A percentile compares a stretch with the other conserved stretches of the same genome.
These are phyloP conservation scores for Macrotyloma uniflorum DNA, from an alignment of 306 rosid genomes.

Conservation along the genomic window DNA sequence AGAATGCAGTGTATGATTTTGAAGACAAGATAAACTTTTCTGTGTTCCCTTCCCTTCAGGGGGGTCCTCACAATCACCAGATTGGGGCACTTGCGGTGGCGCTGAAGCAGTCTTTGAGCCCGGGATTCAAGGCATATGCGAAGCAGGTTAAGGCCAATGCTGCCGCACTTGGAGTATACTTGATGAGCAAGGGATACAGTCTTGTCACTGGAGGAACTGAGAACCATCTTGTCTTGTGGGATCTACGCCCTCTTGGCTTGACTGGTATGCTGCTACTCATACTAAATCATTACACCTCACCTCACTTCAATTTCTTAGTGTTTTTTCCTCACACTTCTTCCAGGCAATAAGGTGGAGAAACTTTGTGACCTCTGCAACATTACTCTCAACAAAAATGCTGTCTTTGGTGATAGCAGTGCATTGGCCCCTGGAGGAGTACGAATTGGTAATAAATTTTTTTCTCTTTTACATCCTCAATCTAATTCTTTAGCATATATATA, in stretches of 20 bases:
- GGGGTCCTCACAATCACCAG: conserved; percentile 98
- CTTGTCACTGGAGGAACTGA: conserved; percentile 97
- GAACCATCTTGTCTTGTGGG: conserved; percentile 98
- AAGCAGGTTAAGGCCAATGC: conserved; percentile 97
- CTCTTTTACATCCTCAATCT: no score
- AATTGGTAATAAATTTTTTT: conserved; percentile 54
- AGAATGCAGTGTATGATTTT: conserved; percentile 79
- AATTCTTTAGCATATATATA: no score
- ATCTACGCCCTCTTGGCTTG: conserved; percentile 96
- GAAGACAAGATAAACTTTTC: conserved; percentile 96
- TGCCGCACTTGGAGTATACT: conserved; percentile 80
- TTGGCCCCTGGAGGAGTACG: conserved; percentile 97
- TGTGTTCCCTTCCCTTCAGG: conserved; percentile 95
- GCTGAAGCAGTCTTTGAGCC: conserved; percentile 70
- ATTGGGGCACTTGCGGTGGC: conserved; percentile 97
- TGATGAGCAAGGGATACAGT: conserved; percentile 80
- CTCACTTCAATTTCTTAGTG: neutral
- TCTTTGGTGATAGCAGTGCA: conserved; percentile 98
- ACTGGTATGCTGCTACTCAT: conserved; percentile 56
- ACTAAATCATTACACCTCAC: neutral
- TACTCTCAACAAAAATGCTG: conserved; percentile 93
- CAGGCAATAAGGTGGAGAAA: conserved; percentile 98
- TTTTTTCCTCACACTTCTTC: neutral
- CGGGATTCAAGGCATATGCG: conserved; percentile 88
- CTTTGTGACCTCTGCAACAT: conserved; percentile 91